Conservation (phyloP, 2,329 filamentous ascomycete species). For the Cytospora schulzeri region DNA sequence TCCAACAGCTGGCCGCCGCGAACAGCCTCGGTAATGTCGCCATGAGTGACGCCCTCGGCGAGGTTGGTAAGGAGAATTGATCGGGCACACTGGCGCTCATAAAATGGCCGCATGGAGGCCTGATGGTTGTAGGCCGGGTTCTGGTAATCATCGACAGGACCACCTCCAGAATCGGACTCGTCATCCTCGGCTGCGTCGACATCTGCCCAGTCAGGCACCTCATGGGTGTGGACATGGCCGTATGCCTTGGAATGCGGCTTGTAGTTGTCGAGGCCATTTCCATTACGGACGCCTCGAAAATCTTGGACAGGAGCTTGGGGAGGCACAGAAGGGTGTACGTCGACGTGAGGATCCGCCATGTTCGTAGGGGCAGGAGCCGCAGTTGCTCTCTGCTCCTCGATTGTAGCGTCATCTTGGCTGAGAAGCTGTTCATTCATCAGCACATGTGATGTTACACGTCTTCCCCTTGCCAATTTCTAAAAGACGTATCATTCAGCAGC, state of each 20-base stretch:
- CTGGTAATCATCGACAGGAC: conserved; percentile 25
- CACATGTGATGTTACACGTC: not conserved
- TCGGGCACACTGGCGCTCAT: conserved; percentile 47
- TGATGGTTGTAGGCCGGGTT: conserved; percentile 20
- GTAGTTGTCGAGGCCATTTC: conserved; percentile 15
- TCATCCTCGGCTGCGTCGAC: conserved; percentile 9
- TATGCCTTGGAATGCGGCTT: conserved; percentile 13
- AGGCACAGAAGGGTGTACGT: not conserved
- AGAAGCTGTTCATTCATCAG: conserved; percentile 30
- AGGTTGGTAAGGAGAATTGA: conserved; percentile 67
- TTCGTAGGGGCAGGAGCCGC: not conserved
- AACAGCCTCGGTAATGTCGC: conserved; percentile 65
- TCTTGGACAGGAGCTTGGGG: not conserved
- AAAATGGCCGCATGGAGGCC: conserved; percentile 31
- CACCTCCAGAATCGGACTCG: conserved; percentile 12
- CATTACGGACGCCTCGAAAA: not conserved
- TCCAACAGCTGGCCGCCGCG: conserved; percentile 73
- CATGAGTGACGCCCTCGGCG: conserved; percentile 61
- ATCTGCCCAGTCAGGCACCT: conserved; percentile 29
- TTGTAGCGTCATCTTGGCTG: conserved; percentile 35
- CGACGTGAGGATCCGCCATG: conserved; percentile 6
- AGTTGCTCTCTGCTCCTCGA: conserved; percentile 26
- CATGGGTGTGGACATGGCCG: conserved; percentile 21
- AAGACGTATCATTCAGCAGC: not conserved
- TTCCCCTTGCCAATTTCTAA: not conserved